A percentile compares a stretch with the other conserved stretches of the same genome.
phyloP scores from a whole-genome alignment of 768 basidiomycete species.

The Rickenella mellea region DNA sequence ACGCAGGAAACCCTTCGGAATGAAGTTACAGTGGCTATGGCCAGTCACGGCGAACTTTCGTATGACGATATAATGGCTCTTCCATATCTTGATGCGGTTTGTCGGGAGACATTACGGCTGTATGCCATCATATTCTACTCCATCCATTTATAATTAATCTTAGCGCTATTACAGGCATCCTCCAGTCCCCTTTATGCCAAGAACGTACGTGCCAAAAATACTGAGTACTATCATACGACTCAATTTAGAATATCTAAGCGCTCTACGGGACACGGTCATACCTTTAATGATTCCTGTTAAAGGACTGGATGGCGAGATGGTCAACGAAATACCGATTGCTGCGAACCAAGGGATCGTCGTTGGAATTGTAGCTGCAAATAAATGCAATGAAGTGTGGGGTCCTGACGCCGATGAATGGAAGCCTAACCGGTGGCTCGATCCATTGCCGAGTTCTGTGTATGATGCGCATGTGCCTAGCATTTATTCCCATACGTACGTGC shows the following conservation, averaged over 20 bases:
- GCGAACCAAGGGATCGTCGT: slow-evolving; percentile 18
- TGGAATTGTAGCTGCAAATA: slow-evolving; percentile 5
- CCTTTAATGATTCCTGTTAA: slow-evolving; percentile 31
- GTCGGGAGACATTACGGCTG: slow-evolving; percentile 24
- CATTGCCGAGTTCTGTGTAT: not conserved
- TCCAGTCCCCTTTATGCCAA: slow-evolving; percentile 8
- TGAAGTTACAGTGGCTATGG: slow-evolving; percentile 6
- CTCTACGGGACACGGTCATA: slow-evolving; percentile 26
- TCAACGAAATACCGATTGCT: slow-evolving; percentile 10
- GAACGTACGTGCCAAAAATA: slow-evolving; percentile 13
- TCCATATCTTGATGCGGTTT: slow-evolving; percentile 25
- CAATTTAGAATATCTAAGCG: slow-evolving; percentile 13
- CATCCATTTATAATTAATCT: not conserved
- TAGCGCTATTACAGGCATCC: slow-evolving; percentile 1
- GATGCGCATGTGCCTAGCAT: slow-evolving; percentile 7
- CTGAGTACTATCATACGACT: not conserved
- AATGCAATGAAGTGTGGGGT: slow-evolving; percentile 7
- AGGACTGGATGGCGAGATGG: slow-evolving; percentile 23
- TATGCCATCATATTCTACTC: slow-evolving; percentile 8
- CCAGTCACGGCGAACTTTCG: slow-evolving; percentile 14
- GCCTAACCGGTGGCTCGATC: slow-evolving; percentile 10
- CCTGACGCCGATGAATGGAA: slow-evolving; percentile 10
- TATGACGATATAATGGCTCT: slow-evolving; percentile 23
- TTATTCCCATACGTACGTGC: slow-evolving; percentile 11
- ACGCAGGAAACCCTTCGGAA: slow-evolving; percentile 24